Evolutionary conservation across 345 rosid genomes (phyloP).

Genomic region (Corchorus capsularis): DNA sequence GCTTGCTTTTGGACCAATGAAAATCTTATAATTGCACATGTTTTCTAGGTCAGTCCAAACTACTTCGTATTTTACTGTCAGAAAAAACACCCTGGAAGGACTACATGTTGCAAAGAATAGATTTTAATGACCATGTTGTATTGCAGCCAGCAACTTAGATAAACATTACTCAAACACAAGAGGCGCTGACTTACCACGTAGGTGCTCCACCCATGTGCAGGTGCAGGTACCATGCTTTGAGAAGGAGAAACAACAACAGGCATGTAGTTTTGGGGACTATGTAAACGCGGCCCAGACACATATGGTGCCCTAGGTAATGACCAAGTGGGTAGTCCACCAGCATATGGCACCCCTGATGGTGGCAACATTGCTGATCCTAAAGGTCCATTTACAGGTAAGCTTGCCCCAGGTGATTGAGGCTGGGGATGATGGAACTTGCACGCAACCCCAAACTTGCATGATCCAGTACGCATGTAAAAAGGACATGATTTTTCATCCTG

Average conservation of each 20-base stretch:
- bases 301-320: constrained; percentile 57
- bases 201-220: constrained; percentile 69
- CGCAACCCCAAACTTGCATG: constrained; percentile 74
- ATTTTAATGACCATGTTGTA: not conserved
- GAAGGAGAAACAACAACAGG: constrained; percentile 63
- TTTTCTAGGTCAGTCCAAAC: not conserved
- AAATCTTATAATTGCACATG: not conserved
- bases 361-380: constrained; percentile 44
- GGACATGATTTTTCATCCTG: constrained; percentile 86
- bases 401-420: constrained; percentile 46
- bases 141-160: constrained; percentile 2
- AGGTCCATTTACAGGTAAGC: constrained; percentile 41
- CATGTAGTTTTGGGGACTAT: constrained; percentile 52
- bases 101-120: constrained; percentile 10
- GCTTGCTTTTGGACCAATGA: constrained; percentile 6
- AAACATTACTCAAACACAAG: constrained; percentile 9
- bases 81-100: not conserved
- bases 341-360: constrained; percentile 56
- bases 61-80: not conserved
- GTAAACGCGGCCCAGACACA: constrained; percentile 47
- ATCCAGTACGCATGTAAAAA: constrained; percentile 72
- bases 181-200: constrained; percentile 53
- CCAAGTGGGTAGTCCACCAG: constrained; percentile 57
- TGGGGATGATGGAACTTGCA: constrained; percentile 91
- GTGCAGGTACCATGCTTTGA: constrained; percentile 54